Conservation (phyloP, 768 basidiomycete genomes). For the Dacryopinax spathularia region DNA sequence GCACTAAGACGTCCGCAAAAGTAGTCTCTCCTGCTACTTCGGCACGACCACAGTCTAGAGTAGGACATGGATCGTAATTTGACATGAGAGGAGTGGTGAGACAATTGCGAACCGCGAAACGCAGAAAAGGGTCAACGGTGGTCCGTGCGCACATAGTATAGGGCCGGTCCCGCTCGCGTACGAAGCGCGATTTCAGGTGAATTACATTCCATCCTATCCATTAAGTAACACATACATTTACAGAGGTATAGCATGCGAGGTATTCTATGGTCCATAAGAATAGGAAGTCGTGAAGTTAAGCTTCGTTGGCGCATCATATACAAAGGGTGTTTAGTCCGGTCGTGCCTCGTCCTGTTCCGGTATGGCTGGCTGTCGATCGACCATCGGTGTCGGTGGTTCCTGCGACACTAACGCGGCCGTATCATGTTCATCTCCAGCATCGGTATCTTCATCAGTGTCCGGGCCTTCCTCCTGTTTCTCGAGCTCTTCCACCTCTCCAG, state of each 20-base stretch:
- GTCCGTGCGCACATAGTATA: background rate
- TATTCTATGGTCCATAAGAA: background rate
- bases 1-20: background rate
- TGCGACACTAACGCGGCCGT: background rate
- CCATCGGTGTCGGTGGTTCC: too few relatives aligned
- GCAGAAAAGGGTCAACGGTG: background rate
- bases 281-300: background rate
- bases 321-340: background rate
- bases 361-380: too few relatives aligned
- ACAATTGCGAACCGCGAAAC: background rate
- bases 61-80: conserved; percentile 2
- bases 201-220: background rate
- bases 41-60: conserved; percentile 1
- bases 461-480: background rate
- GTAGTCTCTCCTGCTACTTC: background rate
- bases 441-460: background rate
- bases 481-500: background rate
- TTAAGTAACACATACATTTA: background rate
- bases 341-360: background rate
- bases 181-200: too few relatives aligned
- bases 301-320: background rate
- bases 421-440: background rate
- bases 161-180: background rate
- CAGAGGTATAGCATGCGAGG: background rate
- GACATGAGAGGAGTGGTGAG: background rate